Percentiles rank a stretch among this genome's conserved stretches.
Conservation (phyloP, 1,284 basidiomycete genomes). For the Irpex rosettiformis region DNA sequence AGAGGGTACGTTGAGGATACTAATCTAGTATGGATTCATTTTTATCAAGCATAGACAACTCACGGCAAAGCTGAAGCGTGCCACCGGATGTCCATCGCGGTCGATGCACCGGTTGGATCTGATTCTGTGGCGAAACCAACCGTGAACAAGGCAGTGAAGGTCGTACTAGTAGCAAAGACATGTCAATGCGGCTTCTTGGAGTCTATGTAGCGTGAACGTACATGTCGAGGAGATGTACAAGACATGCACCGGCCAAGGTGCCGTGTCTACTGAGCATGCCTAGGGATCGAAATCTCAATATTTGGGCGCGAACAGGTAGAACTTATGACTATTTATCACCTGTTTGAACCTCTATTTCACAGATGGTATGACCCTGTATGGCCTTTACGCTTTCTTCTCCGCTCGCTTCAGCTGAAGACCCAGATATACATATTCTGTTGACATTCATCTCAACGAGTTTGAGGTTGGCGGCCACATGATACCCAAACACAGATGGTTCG, state of each 20-base stretch:
- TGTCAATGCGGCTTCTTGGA: not conserved
- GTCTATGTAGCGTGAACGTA: constrained; percentile 15
- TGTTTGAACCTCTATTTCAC: constrained; percentile 23
- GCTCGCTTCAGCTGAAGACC: not conserved
- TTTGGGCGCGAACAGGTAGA: not conserved
- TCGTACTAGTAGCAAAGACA: constrained; percentile 13
- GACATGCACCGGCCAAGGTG: constrained; percentile 23
- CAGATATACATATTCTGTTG: constrained; percentile 2
- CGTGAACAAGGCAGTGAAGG: constrained; percentile 23
- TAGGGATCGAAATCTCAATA: constrained; percentile 9
- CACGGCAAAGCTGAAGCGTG: constrained; percentile 22
- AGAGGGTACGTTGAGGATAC: too few species aligned
- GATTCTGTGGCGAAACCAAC: constrained; percentile 18
- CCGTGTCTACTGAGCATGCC: constrained; percentile 28
- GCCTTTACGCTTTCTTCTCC: constrained; percentile 2
- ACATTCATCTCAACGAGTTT: constrained; percentile 22
- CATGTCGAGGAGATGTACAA: constrained; percentile 25
- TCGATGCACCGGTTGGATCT: constrained; percentile 24
- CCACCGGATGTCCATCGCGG: constrained; percentile 24
- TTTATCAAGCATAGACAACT: constrained; percentile 12
- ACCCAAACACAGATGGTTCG: constrained; percentile 23
- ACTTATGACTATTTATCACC: constrained; percentile 15
- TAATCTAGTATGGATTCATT: too few species aligned
- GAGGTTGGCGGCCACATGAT: constrained; percentile 18
- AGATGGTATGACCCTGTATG: constrained; percentile 22